Conservation (phyloP, 176 grass and related monocot species). For the Chrysopogon serrulatus region DNA sequence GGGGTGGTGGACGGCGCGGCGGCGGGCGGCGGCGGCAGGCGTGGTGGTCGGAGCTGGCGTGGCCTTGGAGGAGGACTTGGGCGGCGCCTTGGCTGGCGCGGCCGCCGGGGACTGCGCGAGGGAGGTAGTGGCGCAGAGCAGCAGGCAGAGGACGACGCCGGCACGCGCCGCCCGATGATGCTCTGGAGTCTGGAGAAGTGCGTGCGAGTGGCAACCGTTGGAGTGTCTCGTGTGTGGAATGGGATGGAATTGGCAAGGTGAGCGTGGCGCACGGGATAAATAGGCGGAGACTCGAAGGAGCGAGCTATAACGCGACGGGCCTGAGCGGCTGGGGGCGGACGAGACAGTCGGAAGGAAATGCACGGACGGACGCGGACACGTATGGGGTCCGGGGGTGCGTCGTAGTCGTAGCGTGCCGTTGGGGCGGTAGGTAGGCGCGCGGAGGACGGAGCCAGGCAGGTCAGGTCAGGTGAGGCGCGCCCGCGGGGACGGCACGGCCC, state of each 20-base stretch:
- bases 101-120: constrained; percentile 25
- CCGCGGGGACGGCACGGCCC: neutral
- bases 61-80: constrained; percentile 13
- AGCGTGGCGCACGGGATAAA: neutral
- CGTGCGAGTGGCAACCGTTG: neutral
- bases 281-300: neutral
- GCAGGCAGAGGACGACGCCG: neutral
- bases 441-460: neutral
- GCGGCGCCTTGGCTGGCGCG: constrained; percentile 3
- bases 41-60: neutral
- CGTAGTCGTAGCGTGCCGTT: constrained; percentile 14
- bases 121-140: neutral
- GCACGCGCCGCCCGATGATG: constrained; percentile 15
- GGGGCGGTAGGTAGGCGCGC: neutral
- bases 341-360: neutral
- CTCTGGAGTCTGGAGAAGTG: too few species aligned
- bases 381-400: neutral
- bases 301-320: neutral
- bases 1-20: neutral
- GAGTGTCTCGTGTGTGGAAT: neutral
- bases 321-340: neutral
- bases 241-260: neutral
- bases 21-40: neutral
- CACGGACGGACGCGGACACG: neutral
- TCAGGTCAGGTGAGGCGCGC: neutral